A percentile compares a stretch with the other conserved stretches of the same genome.
Conservation (phyloP, 2,329 filamentous ascomycete genomes). For the Elsinoe australis region DNA sequence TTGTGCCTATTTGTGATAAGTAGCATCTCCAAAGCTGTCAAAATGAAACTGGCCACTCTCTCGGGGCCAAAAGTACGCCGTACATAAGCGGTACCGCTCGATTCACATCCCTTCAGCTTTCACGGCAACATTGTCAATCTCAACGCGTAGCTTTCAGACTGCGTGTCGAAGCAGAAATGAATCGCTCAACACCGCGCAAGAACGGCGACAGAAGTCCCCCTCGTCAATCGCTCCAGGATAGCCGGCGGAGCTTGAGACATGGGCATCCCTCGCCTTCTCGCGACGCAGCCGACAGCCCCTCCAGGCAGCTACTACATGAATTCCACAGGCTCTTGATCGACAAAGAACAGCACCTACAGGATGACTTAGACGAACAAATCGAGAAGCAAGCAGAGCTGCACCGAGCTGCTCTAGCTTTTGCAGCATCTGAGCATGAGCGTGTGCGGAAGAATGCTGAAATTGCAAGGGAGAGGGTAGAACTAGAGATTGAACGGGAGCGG, state of each 20-base stretch:
- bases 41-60: no score
- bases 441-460: conserved; percentile 51
- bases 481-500: conserved; percentile 35
- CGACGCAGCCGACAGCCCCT: conserved; percentile 19
- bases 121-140: no score
- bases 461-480: conserved; percentile 43
- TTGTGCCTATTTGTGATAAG: no score
- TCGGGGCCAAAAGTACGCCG: no score
- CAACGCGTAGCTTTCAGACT: no score
- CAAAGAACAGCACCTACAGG: conserved; percentile 43
- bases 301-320: conserved; percentile 32
- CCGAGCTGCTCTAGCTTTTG: conserved; percentile 57
- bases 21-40: no score
- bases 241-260: background rate
- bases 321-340: conserved; percentile 37
- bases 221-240: background rate
- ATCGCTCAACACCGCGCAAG: no score
- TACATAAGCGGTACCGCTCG: no score
- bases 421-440: conserved; percentile 58
- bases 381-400: conserved; percentile 57
- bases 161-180: no score
- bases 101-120: no score
- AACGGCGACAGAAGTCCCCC: background rate
- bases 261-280: conserved; percentile 18
- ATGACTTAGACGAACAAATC: conserved; percentile 54